A percentile compares a stretch with the other conserved stretches of the same genome.
These are phyloP conservation scores for Ophiostoma perfectum DNA, from an alignment of 2,329 filamentous ascomycete species.

Conservation along the genomic window DNA sequence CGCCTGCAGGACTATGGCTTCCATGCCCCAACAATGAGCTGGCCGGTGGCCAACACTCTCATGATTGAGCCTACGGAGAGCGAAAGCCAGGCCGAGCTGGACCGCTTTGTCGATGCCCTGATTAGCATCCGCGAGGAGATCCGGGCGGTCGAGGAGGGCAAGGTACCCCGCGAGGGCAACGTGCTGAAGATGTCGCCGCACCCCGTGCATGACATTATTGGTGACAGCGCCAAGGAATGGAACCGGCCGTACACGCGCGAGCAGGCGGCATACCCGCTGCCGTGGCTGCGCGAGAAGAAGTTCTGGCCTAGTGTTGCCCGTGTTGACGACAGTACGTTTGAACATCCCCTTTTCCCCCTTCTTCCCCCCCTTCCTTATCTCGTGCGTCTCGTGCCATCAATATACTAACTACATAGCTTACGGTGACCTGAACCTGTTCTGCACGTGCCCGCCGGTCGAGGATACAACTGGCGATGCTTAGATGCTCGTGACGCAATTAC, in stretches of 20 bases:
- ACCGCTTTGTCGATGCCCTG: slow-evolving; percentile 86
- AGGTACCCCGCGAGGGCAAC: slow-evolving; percentile 68
- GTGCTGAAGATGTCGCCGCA: slow-evolving; percentile 88
- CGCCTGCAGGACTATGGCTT: slow-evolving; percentile 96
- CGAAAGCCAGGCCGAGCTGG: slow-evolving; percentile 85
- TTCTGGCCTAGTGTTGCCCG: slow-evolving; percentile 90
- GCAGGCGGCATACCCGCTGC: slow-evolving; percentile 79
- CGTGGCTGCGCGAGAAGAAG: slow-evolving; percentile 87
- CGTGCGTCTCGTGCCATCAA: not conserved
- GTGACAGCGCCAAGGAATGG: slow-evolving; percentile 57
- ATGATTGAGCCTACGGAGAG: slow-evolving; percentile 98
- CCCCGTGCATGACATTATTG: slow-evolving; percentile 71
- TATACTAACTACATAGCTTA: slow-evolving; percentile 55
- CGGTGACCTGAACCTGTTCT: slow-evolving; percentile 89
- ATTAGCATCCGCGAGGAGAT: slow-evolving; percentile 86
- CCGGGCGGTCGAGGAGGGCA: slow-evolving; percentile 71
- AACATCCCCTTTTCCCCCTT: not conserved
- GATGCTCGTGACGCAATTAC: not conserved
- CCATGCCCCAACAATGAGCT: slow-evolving; percentile 95
- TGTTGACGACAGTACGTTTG: slow-evolving; percentile 73
- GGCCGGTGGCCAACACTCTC: slow-evolving; percentile 88
- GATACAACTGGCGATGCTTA: slow-evolving; percentile 41
- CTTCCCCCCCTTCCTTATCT: not conserved
- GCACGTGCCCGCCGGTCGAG: slow-evolving; percentile 84
- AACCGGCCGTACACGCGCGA: slow-evolving; percentile 74